Percentiles rank a stretch among this genome's conserved stretches.
Conservation (phyloP, 257 asterid species). For the Eucommia ulmoides region DNA sequence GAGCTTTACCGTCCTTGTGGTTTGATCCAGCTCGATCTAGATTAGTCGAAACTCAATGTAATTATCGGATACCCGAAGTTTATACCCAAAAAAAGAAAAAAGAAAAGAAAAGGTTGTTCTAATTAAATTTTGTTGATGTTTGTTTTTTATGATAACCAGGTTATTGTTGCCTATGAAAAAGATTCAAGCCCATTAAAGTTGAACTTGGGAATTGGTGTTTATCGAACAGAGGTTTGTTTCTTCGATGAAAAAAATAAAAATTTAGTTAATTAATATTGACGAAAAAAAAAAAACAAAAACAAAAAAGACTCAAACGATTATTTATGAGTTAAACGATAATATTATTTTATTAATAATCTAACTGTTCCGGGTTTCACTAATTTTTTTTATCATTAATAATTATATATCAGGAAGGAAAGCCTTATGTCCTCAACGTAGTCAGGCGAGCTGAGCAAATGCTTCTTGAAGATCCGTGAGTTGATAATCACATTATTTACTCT, state of each 20-base stretch:
- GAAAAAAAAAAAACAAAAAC: too few relatives aligned
- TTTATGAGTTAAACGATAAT: too few relatives aligned
- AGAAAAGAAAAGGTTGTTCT: too few relatives aligned
- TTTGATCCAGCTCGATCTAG: too few relatives aligned
- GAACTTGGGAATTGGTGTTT: conserved; percentile 80
- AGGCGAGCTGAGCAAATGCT: conserved; percentile 65
- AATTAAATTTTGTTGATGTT: neutral
- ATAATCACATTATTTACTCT: too few relatives aligned
- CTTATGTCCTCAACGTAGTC: conserved; percentile 75
- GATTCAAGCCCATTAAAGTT: conserved; percentile 61
- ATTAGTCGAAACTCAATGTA: too few relatives aligned
- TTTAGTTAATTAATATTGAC: neutral
- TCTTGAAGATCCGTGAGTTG: conserved; percentile 55
- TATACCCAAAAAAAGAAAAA: too few relatives aligned
- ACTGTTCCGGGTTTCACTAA: neutral
- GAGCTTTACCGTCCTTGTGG: too few relatives aligned
- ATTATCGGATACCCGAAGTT: too few relatives aligned
- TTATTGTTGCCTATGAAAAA: conserved; percentile 69
- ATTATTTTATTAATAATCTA: too few relatives aligned
- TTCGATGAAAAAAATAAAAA: neutral
- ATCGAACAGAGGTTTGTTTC: conserved; percentile 64
- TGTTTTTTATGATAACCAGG: conserved; percentile 30
- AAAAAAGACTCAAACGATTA: too few relatives aligned
- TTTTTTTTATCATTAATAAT: conserved; percentile 2
- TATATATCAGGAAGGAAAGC: conserved; percentile 91